Percentiles rank a stretch among this genome's conserved stretches.
phyloP scores from a whole-genome alignment of 441 rosid genomes.

The Pelargonium fulgidum region DNA sequence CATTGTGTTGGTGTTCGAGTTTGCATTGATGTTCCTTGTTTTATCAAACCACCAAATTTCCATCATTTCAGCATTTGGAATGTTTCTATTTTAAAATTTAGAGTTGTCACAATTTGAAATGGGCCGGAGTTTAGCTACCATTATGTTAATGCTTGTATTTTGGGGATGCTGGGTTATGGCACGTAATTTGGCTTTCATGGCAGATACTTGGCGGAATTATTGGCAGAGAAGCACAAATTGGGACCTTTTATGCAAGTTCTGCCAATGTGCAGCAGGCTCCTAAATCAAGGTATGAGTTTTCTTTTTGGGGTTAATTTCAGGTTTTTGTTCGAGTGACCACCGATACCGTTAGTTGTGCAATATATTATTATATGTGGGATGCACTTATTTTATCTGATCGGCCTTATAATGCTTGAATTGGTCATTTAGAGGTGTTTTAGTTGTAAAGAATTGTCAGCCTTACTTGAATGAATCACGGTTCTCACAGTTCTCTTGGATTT shows the following conservation, averaged over 20 bases:
- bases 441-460: not conserved
- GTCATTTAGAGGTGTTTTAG: not conserved
- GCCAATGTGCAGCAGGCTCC: slow-evolving; percentile 68
- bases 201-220: slow-evolving; percentile 71
- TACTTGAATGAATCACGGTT: not conserved
- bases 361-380: no score
- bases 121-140: no score
- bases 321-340: not conserved
- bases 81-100: no score
- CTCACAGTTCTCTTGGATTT: not conserved
- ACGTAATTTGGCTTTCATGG: slow-evolving; percentile 19
- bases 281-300: slow-evolving; percentile 60
- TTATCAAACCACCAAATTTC: no score
- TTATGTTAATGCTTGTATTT: not conserved
- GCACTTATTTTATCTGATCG: no score
- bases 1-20: no score
- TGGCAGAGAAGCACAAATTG: slow-evolving; percentile 82
- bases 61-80: no score
- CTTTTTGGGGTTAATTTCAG: not conserved
- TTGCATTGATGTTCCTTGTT: no score
- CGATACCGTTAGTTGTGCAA: no score
- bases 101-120: no score
- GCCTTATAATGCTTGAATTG: not conserved
- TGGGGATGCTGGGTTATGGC: slow-evolving; percentile 4
- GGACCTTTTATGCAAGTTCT: slow-evolving; percentile 72